Percentiles rank a stretch among this genome's conserved stretches.
phyloP scores from a whole-genome alignment of 2,329 filamentous ascomycete species.

The Fusarium neocosmosporiellum region DNA sequence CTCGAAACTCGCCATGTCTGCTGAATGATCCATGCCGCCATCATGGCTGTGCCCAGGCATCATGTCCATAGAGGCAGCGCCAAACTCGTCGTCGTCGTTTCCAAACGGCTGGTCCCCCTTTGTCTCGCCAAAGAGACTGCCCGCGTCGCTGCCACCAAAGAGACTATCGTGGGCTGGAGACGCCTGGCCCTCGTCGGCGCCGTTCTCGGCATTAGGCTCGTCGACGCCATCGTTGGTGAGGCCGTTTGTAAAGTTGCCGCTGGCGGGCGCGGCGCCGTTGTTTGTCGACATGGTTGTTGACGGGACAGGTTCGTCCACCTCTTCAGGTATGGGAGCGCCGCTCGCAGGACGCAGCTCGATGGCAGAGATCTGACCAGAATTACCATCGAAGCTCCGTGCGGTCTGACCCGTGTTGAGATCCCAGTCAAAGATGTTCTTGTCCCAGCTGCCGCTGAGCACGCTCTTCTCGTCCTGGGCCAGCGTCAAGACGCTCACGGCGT shows the following conservation, averaged over 20 bases:
- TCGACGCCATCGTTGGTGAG: slow-evolving; percentile 29
- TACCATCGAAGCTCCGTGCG: slow-evolving; percentile 80
- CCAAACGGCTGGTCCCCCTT: slow-evolving; percentile 72
- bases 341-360: slow-evolving; percentile 87
- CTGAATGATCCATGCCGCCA: slow-evolving; percentile 55
- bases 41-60: slow-evolving; percentile 54
- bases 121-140: slow-evolving; percentile 89
- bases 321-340: slow-evolving; percentile 78
- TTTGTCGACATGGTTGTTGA: slow-evolving; percentile 83
- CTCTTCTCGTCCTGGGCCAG: slow-evolving; percentile 87
- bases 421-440: slow-evolving; percentile 95
- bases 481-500: slow-evolving; percentile 88
- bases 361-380: slow-evolving; percentile 85
- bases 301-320: slow-evolving; percentile 67
- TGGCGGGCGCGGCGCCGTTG: slow-evolving; percentile 70
- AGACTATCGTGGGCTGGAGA: slow-evolving; percentile 82
- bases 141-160: slow-evolving; percentile 82
- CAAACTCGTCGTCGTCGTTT: slow-evolving; percentile 87
- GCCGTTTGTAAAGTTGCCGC: slow-evolving; percentile 55
- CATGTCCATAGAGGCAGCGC: slow-evolving; percentile 73
- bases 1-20: slow-evolving; percentile 53
- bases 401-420: slow-evolving; percentile 88
- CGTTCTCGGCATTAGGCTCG: slow-evolving; percentile 39
- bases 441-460: slow-evolving; percentile 94
- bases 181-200: slow-evolving; percentile 64